Conservation (phyloP, 371 early-diverging fungal species). For the Mortierella sp. region DNA sequence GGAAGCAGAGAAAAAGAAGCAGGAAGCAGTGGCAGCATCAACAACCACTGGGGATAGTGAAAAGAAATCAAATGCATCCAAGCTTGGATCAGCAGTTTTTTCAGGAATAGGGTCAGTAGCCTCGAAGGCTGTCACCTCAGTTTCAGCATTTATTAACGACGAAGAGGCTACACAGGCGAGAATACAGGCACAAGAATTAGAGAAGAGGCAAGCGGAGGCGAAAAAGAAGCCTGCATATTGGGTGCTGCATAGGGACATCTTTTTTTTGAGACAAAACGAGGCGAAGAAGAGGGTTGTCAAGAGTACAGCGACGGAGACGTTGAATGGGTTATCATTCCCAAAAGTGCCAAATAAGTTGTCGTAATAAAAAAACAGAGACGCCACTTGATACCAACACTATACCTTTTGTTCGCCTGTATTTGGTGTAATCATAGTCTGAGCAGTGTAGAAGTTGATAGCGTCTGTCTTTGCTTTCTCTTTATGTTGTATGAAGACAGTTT, state of each 20-base stretch:
- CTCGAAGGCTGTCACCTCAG: constrained; percentile 37
- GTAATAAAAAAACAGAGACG: no score
- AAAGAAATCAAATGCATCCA: constrained; percentile 38
- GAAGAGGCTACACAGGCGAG: constrained; percentile 46
- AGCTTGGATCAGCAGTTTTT: constrained; percentile 47
- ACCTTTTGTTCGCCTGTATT: no score
- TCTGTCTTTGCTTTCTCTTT: no score
- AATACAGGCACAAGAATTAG: constrained; percentile 39
- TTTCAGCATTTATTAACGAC: constrained; percentile 49
- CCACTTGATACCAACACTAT: no score
- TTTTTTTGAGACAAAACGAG: constrained; percentile 68
- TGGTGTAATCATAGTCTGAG: no score
- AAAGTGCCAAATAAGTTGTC: constrained; percentile 61
- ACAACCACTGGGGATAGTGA: constrained; percentile 17
- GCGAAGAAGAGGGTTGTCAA: constrained; percentile 58
- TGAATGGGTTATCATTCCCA: constrained; percentile 64
- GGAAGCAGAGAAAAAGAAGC: constrained; percentile 47
- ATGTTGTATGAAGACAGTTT: no score
- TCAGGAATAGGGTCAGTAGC: constrained; percentile 50
- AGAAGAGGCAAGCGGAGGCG: constrained; percentile 34
- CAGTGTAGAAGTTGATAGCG: no score
- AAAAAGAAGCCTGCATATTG: constrained; percentile 55
- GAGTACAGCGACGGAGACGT: constrained; percentile 61
- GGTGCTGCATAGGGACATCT: constrained; percentile 68
- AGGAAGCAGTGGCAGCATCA: constrained; percentile 9